Percentiles rank a stretch among this genome's conserved stretches.
Evolutionary conservation across 225 moss, liverwort and hornwort species (phyloP).

Genomic region (Physcomitrium patens): DNA sequence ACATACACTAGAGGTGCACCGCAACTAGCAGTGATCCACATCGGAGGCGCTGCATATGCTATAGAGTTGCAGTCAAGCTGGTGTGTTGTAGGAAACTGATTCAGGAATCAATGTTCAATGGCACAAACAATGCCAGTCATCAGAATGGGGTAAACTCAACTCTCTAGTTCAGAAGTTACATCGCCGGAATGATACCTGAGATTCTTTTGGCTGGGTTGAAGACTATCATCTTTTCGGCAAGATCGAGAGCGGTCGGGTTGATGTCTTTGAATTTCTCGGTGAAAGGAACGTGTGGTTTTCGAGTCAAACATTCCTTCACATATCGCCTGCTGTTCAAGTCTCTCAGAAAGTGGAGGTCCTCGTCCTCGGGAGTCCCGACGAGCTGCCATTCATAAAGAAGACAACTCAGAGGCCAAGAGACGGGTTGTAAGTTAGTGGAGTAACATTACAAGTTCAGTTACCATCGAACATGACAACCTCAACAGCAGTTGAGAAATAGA

Average conservation of each 20-base stretch:
- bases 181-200: constrained; percentile 43
- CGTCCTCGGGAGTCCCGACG: constrained; percentile 61
- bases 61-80: no score
- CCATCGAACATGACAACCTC: neutral
- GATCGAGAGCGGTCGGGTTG: constrained; percentile 51
- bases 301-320: constrained; percentile 48
- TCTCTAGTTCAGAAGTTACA: neutral
- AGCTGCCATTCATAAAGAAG: constrained; percentile 41
- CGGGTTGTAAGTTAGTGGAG: neutral
- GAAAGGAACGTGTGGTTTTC: constrained; percentile 45
- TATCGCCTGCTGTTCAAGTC: constrained; percentile 62
- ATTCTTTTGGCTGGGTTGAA: constrained; percentile 60
- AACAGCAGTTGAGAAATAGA: neutral
- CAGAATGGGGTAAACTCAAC: no score
- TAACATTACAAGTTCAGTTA: neutral
- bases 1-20: neutral
- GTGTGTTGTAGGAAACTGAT: no score
- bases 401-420: constrained; percentile 8
- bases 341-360: constrained; percentile 60
- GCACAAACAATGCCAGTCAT: no score
- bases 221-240: constrained; percentile 58
- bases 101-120: no score
- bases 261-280: constrained; percentile 46
- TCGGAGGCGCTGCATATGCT: no score
- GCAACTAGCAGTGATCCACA: neutral